phyloP scores from a whole-genome alignment of 805 yeast species.

The Schwanniomyces vanrijiae region DNA sequence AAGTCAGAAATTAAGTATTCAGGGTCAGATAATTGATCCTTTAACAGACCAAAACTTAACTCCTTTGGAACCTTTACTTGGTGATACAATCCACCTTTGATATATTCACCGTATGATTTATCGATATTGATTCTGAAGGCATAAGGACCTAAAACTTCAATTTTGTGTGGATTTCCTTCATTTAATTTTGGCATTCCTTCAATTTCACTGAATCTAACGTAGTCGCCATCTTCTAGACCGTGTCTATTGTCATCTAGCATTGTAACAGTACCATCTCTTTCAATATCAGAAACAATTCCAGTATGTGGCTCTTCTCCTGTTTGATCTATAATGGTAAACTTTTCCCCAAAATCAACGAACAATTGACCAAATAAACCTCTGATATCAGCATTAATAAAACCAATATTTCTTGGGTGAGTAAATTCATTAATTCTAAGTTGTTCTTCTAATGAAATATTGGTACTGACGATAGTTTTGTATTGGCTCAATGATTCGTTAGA shows the following conservation, averaged over 20 bases:
- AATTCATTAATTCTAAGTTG: slow-evolving; percentile 73
- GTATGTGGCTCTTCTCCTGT: slow-evolving; percentile 90
- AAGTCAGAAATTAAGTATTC: slow-evolving; percentile 81
- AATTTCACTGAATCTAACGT: slow-evolving; percentile 82
- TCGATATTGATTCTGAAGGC: slow-evolving; percentile 75
- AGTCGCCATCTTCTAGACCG: slow-evolving; percentile 89
- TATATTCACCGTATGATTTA: slow-evolving; percentile 58
- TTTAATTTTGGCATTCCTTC: slow-evolving; percentile 76
- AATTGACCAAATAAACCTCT: slow-evolving; percentile 87
- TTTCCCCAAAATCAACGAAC: slow-evolving; percentile 87
- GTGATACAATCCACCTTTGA: slow-evolving; percentile 85
- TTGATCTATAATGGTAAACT: slow-evolving; percentile 76
- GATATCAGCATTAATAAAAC: slow-evolving; percentile 77
- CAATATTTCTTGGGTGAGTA: slow-evolving; percentile 72
- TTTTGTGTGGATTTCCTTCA: slow-evolving; percentile 69
- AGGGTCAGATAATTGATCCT: slow-evolving; percentile 69
- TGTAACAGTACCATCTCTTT: slow-evolving; percentile 85
- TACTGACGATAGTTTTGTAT: slow-evolving; percentile 84
- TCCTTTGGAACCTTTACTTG: slow-evolving; percentile 84
- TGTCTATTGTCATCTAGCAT: slow-evolving; percentile 91
- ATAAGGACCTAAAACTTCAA: slow-evolving; percentile 91
- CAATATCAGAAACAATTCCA: slow-evolving; percentile 90
- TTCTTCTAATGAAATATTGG: slow-evolving; percentile 67
- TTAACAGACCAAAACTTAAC: slow-evolving; percentile 61
- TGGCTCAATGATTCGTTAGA: slow-evolving; percentile 51